Percentiles rank a stretch among this genome's conserved stretches.
Evolutionary conservation across 2,329 filamentous ascomycete species (phyloP).

Genomic region (Ceratocystis colombiana): DNA sequence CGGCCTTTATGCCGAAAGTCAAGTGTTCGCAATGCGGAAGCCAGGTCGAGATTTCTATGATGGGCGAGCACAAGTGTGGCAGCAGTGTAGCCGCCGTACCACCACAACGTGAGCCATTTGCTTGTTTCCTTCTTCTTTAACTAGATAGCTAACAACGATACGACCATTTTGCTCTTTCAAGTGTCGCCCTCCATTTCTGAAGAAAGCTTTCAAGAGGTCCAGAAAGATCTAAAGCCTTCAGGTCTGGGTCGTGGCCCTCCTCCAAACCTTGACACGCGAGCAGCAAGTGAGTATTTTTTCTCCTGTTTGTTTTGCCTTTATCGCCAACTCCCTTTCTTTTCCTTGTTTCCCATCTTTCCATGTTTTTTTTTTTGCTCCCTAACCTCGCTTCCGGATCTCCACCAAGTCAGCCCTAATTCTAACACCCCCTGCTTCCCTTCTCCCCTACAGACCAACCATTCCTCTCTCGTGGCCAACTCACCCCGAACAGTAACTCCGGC

Average conservation of each 20-base stretch:
- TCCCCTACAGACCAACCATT: constrained; percentile 43
- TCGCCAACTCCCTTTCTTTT: not conserved
- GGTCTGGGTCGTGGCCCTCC: constrained; percentile 29
- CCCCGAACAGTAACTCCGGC: constrained; percentile 51
- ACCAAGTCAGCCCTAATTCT: constrained; percentile 28
- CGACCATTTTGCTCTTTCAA: not conserved
- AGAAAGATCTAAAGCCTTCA: constrained; percentile 6
- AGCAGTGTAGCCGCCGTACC: constrained; percentile 17
- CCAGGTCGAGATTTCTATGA: constrained; percentile 71
- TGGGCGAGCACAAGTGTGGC: constrained; percentile 72
- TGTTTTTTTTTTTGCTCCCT: constrained; percentile 3
- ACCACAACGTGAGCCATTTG: constrained; percentile 29
- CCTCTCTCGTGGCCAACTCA: constrained; percentile 48
- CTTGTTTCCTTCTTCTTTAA: constrained; percentile 23
- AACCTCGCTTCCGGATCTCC: not conserved
- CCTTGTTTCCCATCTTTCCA: not conserved
- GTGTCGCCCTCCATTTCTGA: constrained; percentile 21
- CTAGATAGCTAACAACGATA: not conserved
- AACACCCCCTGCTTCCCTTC: constrained; percentile 28
- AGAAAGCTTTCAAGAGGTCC: constrained; percentile 18
- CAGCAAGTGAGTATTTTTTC: constrained; percentile 40
- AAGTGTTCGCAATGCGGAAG: constrained; percentile 74
- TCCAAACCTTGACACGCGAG: constrained; percentile 42
- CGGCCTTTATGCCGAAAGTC: constrained; percentile 66
- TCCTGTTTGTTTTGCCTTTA: not conserved